Percentiles rank a stretch among this genome's conserved stretches.
phyloP scores from a whole-genome alignment of 1,139 yeast species.

The Sugiyamaella pinicola region DNA sequence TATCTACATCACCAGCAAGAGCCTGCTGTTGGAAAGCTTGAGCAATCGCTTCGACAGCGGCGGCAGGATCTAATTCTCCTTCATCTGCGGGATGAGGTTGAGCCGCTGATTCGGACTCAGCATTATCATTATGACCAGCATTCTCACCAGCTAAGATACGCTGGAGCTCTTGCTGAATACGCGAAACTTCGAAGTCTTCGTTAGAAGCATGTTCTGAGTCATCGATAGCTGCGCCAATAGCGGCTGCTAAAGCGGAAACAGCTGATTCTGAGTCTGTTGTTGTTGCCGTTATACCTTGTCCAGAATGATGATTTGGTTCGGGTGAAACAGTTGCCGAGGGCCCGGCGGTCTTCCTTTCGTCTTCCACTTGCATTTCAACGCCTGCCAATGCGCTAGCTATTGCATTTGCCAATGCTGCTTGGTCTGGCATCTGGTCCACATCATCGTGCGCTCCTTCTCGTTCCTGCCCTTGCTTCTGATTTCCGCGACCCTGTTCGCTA shows the following conservation, averaged over 20 bases:
- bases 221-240: too few species aligned
- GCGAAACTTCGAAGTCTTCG: slow-evolving; percentile 9
- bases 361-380: neutral
- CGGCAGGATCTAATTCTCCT: neutral
- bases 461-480: neutral
- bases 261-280: neutral
- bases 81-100: too few species aligned
- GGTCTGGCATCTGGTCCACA: too few species aligned
- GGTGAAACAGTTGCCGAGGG: neutral
- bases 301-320: neutral
- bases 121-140: neutral
- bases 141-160: slow-evolving; percentile 2
- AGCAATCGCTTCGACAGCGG: slow-evolving; percentile 9
- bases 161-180: slow-evolving; percentile 16
- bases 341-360: neutral
- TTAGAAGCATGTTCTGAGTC: neutral
- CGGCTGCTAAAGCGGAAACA: neutral
- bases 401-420: slow-evolving; percentile 1
- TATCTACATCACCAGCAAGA: neutral
- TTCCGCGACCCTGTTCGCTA: neutral
- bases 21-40: slow-evolving; percentile 7
- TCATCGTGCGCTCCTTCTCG: too few species aligned
- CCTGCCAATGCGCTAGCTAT: slow-evolving; percentile 14
- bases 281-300: neutral
- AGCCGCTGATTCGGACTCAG: too few species aligned